These are phyloP conservation scores for Thermothelomyces thermophilus DNA, from an alignment of 2,329 filamentous ascomycete genomes.

Conservation along the genomic window DNA sequence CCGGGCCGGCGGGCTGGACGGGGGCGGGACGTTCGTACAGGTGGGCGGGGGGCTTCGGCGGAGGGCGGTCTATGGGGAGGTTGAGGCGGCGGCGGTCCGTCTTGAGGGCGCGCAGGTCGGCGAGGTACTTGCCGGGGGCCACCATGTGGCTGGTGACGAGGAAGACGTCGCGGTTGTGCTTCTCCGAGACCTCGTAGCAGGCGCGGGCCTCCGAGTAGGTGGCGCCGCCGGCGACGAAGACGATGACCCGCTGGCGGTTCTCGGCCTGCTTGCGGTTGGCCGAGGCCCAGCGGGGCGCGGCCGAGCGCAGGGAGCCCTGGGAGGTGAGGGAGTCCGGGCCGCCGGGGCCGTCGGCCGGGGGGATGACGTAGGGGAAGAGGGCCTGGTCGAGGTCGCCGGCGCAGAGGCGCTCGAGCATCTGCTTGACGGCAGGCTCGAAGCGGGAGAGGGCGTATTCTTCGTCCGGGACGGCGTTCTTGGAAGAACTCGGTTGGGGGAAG, in stretches of 20 bases:
- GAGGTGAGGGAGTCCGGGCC: slow-evolving; percentile 47
- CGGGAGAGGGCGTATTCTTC: slow-evolving; percentile 84
- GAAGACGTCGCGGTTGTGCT: slow-evolving; percentile 73
- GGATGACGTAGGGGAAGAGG: slow-evolving; percentile 66
- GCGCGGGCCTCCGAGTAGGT: slow-evolving; percentile 85
- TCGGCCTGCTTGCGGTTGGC: slow-evolving; percentile 67
- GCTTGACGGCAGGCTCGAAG: slow-evolving; percentile 74
- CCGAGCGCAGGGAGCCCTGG: slow-evolving; percentile 75
- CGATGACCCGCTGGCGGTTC: slow-evolving; percentile 81
- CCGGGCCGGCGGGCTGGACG: too few relatives aligned
- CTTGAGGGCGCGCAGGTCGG: slow-evolving; percentile 64
- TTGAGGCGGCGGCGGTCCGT: slow-evolving; percentile 68
- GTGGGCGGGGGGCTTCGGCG: slow-evolving; percentile 76
- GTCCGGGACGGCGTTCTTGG: slow-evolving; percentile 45
- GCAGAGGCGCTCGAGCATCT: slow-evolving; percentile 71
- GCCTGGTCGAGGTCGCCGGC: slow-evolving; percentile 60
- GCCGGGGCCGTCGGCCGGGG: slow-evolving; percentile 52
- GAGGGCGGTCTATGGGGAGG: slow-evolving; percentile 73
- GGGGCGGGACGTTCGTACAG: slow-evolving; percentile 66
- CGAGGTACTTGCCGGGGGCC: slow-evolving; percentile 65
- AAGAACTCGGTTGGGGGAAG: slow-evolving; percentile 59
- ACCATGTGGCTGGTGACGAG: slow-evolving; percentile 90
- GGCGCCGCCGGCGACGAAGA: slow-evolving; percentile 92
- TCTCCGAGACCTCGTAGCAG: slow-evolving; percentile 78
- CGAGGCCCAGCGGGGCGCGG: slow-evolving; percentile 92